Conservation (phyloP, 805 yeast species). For the Debaryomyces hansenii region DNA sequence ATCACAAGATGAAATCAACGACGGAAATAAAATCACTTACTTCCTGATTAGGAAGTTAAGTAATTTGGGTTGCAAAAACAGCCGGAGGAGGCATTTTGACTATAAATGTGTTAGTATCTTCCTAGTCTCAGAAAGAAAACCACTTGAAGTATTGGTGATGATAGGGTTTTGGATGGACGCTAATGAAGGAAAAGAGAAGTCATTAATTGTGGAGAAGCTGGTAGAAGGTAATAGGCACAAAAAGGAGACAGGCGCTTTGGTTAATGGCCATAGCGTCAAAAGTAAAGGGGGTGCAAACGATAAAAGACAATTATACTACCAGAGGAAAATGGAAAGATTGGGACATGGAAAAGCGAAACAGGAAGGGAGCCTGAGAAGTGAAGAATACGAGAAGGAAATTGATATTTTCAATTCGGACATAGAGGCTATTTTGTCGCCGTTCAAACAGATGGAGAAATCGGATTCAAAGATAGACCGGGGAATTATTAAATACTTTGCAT, state of each 20-base stretch:
- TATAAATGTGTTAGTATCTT: too few species aligned
- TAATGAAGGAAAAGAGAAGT: too few species aligned
- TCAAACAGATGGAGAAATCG: not conserved
- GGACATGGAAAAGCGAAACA: not conserved
- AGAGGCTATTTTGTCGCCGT: constrained; percentile 6
- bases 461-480: constrained; percentile 12
- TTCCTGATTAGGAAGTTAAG: constrained; percentile 6
- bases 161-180: too few species aligned
- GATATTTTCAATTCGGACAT: constrained; percentile 8
- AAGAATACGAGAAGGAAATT: constrained; percentile 1
- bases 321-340: not conserved
- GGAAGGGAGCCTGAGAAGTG: not conserved
- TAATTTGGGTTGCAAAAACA: not conserved
- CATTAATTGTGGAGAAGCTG: not conserved
- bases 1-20: not conserved
- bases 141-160: too few species aligned
- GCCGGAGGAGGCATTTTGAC: too few species aligned
- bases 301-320: not conserved
- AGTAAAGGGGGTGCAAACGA: not conserved
- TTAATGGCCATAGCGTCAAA: not conserved
- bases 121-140: too few species aligned
- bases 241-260: not conserved
- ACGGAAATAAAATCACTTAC: not conserved
- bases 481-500: constrained; percentile 18
- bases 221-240: not conserved